Conservation (phyloP, 1,284 basidiomycete genomes). For the Filobasidium uniguttulatum region DNA sequence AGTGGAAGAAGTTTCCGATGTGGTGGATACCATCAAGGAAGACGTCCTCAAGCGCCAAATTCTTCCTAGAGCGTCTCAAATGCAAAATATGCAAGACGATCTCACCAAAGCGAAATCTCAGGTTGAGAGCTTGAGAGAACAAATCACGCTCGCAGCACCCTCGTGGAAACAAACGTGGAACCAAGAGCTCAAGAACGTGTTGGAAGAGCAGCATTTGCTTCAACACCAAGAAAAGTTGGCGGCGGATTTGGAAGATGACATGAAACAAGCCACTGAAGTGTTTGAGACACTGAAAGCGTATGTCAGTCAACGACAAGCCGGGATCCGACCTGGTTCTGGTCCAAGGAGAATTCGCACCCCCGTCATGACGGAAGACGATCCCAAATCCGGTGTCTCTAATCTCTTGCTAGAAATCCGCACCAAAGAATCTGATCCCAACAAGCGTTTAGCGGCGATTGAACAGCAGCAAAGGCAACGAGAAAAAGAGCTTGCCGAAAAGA, state of each 20-base stretch:
- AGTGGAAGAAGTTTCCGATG: conserved; percentile 87
- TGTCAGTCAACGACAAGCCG: conserved; percentile 49
- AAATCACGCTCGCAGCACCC: conserved; percentile 79
- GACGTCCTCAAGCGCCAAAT: conserved; percentile 84
- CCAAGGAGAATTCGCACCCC: conserved; percentile 8
- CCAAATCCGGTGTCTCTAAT: conserved; percentile 45
- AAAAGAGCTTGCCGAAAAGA: conserved; percentile 51
- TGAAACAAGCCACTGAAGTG: conserved; percentile 71
- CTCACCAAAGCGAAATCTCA: conserved; percentile 56
- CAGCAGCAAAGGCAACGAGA: conserved; percentile 64
- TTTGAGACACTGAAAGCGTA: conserved; percentile 78
- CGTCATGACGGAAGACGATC: conserved; percentile 20
- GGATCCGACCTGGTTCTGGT: neutral
- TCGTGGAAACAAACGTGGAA: conserved; percentile 99
- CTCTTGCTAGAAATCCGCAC: conserved; percentile 71
- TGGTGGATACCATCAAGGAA: conserved; percentile 76
- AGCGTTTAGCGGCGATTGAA: conserved; percentile 77
- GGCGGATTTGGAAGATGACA: conserved; percentile 75
- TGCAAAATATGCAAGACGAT: conserved; percentile 62
- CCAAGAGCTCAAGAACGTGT: conserved; percentile 85
- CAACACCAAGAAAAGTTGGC: conserved; percentile 83
- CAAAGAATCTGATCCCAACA: conserved; percentile 60
- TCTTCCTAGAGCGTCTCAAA: conserved; percentile 59
- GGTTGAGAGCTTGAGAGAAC: conserved; percentile 63
- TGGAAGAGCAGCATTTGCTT: conserved; percentile 92